Evolutionary conservation across 2,329 filamentous ascomycete genomes (phyloP).

Genomic region (Rhinocladiella similis): DNA sequence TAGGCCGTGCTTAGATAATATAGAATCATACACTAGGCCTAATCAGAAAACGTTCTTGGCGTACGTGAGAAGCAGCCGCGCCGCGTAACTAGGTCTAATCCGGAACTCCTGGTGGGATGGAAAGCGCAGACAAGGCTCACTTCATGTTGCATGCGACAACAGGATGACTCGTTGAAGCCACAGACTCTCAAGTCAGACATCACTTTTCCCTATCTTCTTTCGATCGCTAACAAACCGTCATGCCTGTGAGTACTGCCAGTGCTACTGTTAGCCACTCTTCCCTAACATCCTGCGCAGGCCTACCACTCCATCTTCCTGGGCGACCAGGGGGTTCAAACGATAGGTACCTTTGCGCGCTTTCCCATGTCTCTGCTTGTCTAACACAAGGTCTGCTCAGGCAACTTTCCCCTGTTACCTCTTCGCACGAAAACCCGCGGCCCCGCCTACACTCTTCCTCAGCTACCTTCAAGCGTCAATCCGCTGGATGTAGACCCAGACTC

Average conservation of each 20-base stretch:
- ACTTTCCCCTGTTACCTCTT: constrained; percentile 91
- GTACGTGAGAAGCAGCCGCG: neutral
- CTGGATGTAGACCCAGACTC: constrained; percentile 71
- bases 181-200: neutral
- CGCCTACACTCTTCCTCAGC: constrained; percentile 75
- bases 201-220: too few species aligned
- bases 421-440: constrained; percentile 95
- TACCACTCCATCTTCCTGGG: constrained; percentile 97
- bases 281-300: constrained; percentile 58
- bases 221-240: constrained; percentile 1
- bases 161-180: neutral
- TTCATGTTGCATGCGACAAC: neutral
- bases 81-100: neutral
- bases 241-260: constrained; percentile 6
- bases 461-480: constrained; percentile 57
- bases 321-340: constrained; percentile 68
- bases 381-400: constrained; percentile 54
- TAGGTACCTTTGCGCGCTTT: constrained; percentile 47
- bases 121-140: too few species aligned
- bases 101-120: too few species aligned
- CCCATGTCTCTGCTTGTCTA: neutral
- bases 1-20: too few species aligned
- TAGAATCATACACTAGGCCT: too few species aligned
- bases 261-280: neutral
- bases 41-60: neutral